Evolutionary conservation across 2,329 filamentous ascomycete species (phyloP), one percentile per base, ranked within the genome.

Genomic region (Diaporthe capsici): DNA sequence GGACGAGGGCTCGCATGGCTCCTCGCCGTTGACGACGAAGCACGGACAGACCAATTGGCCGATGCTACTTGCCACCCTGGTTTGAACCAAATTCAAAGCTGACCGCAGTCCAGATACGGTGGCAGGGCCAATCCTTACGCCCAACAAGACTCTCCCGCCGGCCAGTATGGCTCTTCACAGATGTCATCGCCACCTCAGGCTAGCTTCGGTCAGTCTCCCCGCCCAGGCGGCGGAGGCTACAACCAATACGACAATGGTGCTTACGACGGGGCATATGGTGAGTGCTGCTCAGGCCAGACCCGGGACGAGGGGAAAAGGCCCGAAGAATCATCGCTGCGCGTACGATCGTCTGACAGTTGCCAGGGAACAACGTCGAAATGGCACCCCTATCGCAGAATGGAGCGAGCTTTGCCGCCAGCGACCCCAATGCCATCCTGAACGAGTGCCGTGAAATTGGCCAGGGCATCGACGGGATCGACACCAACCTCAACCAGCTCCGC

Each of bases 381-480:
- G 90, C 90, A 63, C 89, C 93, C 17, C 88, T 94, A 61, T 84
- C 87, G 60, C 88, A 89, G 77, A 89, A 88, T 76, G 87, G 86
- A 67, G 81, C 86, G 70, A 84, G 84, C 67, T 88, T 88, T 71
- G 87, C 83, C 55, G 82, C 84, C 67, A 80, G 85, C 79, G 91
- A 95, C 83, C 92, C 94, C 58, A 95, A 95, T 82, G 91, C 91
- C 74, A 94, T 98, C 79, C 90, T 98, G 76, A 95, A 97, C 86
- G 93, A 97, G 83, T 97, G 95, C 86, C 91, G 92, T 76, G 92
- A 94, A 61, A 94, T 98, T 82, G 93, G 95, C 83, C 88, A 90
- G 76, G 93, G 92, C 57, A 94, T 98, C 81, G 90, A 94, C 77
- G 88, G 92, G 75, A 91, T 98, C 81, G 92, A 95, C 81, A 85